Base-by-base conservation (phyloP, 1,284 basidiomycete genomes). In the Cryptococcus sp. region DNA sequence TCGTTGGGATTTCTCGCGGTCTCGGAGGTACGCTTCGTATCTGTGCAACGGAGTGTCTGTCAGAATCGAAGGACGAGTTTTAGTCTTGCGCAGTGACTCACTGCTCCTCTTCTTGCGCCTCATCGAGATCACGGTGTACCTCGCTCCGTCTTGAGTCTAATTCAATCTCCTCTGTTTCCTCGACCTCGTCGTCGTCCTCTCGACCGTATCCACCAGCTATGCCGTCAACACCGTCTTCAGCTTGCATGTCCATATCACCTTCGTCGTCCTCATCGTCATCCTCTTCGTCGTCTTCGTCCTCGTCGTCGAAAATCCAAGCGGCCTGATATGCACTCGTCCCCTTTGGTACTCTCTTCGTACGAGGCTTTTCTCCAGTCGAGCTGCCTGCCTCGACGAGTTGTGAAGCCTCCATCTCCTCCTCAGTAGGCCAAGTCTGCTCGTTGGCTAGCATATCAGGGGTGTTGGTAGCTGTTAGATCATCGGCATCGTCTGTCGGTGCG, bases 341-440 rank as follows among this genome's bases (percentile, higher is more conserved):
- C 77, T 90, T 93, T 5, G 90, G 93, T 52, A 91, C 85, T 49
- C 85, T 84, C 75, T 86, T 87, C n/a, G 79, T 77, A 1, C 62
- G 54, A 37, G 58, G 64, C 0, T 86, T 86, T 17, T 79, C 80
- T 50, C 70, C 76, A 0, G 87, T 87, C 5, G 56, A 54, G 25
- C 39, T 75, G 70, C 59, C 80, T 41, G 61, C 72, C 20, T 70
- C 72, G 13, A 58, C 58, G 52, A 69, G 61, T 8, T 74, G 79
- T 7, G 76, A 78, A 3, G 76, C 80, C 3, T 81, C 81, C 87
- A 99, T 91, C 75, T 98, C 95, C 67, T 98, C 95, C 74, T 98
- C 93, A 0, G 93, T 97, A 0, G 95, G 95, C 94, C 95, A 98
- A 0, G 95, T 99, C 78, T 99, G 95, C 72, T 99, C 95, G 72